Evolutionary conservation across 2,329 filamentous ascomycete species (phyloP), one percentile per base, ranked within the genome.

Genomic region (Calonectria naviculata): DNA sequence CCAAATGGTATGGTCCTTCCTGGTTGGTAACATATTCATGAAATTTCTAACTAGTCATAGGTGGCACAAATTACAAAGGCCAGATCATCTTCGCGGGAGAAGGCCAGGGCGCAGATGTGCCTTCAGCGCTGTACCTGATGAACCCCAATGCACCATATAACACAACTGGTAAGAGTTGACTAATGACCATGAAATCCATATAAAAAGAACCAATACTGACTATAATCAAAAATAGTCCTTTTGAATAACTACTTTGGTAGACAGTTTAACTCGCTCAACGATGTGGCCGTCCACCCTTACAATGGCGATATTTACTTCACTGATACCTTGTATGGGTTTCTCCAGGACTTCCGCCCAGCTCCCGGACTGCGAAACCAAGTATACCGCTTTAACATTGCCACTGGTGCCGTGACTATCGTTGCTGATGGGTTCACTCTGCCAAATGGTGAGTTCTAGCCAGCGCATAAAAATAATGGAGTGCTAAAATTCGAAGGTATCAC

Each of bases 281-380:
- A 92, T 70, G 84, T 89, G 0, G 84, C 86, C 1, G 78, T 90
- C 66, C 86, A 91, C 72, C 85, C 89, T 29, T 77, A 79, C 8
- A 90, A 87, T 68, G 85, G 85, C 17, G 86, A 89, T 29, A 81
- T 92, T 19, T 93, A 91, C 82, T 92, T 93, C 75, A 92, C 90
- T 1, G 90, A 93, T 70, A 87, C 89, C 0, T 84, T 87, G 7
- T 92, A 92, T 73, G 91, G 89, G 3, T 88, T 84, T 70, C 83
- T 88, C 44, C 90, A 92, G 75, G 84, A 88, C 24, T 91, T 92
- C 74, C 85, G 90, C 0, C 87, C 87, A 0, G 74, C 79, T 5
- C 89, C 89, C 0, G 86, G 85, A 0, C 77, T 91, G 17, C 87
- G 84, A 6, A 88, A 87, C 68, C 90, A 92, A 75, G 88, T 92